Base-by-base conservation (phyloP, 1,284 basidiomycete species). In the Quambalaria eucalypti region DNA sequence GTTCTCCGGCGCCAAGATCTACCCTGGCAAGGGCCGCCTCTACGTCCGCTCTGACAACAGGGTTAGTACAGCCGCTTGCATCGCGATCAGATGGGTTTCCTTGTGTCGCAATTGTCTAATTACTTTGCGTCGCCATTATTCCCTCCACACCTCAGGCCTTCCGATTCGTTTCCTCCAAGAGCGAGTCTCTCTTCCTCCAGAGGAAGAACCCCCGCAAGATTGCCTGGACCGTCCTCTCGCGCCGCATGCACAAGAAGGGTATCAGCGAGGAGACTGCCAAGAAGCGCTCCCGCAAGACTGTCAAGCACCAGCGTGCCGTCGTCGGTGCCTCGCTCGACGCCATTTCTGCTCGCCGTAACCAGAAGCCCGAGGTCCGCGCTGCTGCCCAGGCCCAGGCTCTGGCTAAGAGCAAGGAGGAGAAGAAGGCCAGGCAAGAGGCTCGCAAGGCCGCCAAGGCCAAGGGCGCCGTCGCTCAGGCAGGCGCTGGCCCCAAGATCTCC, bases 121-220 rank as follows among this genome's bases (percentile, higher is more conserved):
- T n/a, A n/a, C n/a, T n/a, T n/a, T n/a, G n/a, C n/a, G n/a, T n/a
- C n/a, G n/a, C n/a, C n/a, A n/a, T n/a, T n/a, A n/a, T n/a, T 12
- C 19, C 21, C 21, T 39, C 36, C 36, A 4, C 12, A 16, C 36
- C 31, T 14, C 51, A 71, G 67, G 69, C 71, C 54, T 74, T 74
- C 73, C 71, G 73, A 59, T 74, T 74, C 66, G 58, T 65, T 57
- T 64, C 65, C 47, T 69, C 66, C 54, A 74, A 74, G 85, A 87
- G 84, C 77, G 84, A 92, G 73, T 97, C 92, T 61, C 87, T 98
- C 69, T 98, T 98, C 87, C 82, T 90, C 62, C 95, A 98, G 80
- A 89, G 93, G 82, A 98, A 98, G 83, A 98, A 98, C 84, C 93
- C 95, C 55, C 89, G 93, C 78, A 97, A 98, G 86, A 91, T 98